Conservation (phyloP, 139 green algal species). For the Chlamydomonas applanata region DNA sequence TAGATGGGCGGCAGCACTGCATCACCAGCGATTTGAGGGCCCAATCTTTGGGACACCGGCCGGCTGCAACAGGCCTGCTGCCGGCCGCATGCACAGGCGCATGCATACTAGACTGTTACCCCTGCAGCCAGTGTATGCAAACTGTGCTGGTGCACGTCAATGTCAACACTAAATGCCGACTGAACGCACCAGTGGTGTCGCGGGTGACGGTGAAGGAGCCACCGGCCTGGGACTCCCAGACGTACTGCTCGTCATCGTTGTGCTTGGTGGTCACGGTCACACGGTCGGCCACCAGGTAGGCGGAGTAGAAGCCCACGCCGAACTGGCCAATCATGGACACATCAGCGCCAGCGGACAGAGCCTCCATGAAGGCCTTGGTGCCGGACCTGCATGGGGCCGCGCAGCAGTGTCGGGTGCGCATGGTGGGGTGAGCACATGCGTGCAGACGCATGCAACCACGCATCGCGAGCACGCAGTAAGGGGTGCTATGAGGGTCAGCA, state of each 20-base stretch:
- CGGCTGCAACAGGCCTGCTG: too few relatives aligned
- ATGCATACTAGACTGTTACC: too few relatives aligned
- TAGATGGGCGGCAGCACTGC: too few relatives aligned
- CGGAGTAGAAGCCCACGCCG: constrained; percentile 99
- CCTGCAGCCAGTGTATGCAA: too few relatives aligned
- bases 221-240: constrained; percentile 97
- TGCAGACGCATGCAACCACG: not conserved
- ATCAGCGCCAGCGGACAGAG: constrained; percentile 95
- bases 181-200: constrained; percentile 66
- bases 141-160: too few relatives aligned
- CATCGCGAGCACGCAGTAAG: too few relatives aligned
- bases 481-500: too few relatives aligned
- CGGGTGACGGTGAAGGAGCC: constrained; percentile 98
- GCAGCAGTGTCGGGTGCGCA: too few relatives aligned
- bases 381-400: constrained; percentile 67
- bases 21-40: too few relatives aligned
- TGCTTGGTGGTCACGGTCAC: constrained; percentile 92
- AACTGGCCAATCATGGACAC: constrained; percentile 99
- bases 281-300: constrained; percentile 97
- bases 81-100: too few relatives aligned
- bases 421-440: not conserved
- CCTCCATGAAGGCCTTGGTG: constrained; percentile 99
- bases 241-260: constrained; percentile 99
- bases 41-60: too few relatives aligned
- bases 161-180: too few relatives aligned